Evolutionary conservation across 108 stramenopile genomes (phyloP), one percentile per base, ranked within the genome.

Genomic region (Nannochloropsis gaditana): DNA sequence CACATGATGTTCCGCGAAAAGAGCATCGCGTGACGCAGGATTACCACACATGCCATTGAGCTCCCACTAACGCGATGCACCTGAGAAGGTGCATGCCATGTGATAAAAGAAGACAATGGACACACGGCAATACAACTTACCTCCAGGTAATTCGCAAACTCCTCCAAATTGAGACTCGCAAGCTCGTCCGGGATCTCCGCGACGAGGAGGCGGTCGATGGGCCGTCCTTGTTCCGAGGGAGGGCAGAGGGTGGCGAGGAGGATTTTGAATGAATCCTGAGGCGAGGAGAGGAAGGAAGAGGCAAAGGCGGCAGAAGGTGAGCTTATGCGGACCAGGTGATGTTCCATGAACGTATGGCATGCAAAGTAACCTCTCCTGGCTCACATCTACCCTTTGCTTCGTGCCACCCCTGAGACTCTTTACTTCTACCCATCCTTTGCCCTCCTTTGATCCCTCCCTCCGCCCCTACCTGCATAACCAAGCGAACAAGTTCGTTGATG

Each of bases 141-240:
- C 89, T 89, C 83, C 21, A 89, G 89, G 85, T 86, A 80, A 5
- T 81, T 82, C 8, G 90, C 90, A 45, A 84, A 90, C 9, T 83
- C 84, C 9, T 45, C 83, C 43, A 90, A 43, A 41, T 90, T 89
- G 41, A 90, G 86, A 21, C 85, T 44, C 19, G 87, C 84, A 43
- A 90, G 45, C 9, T 85, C 50, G 47, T 79, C 79, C 10, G 31
- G 21, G 41, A 81, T 31, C 11, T 81, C 80, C 5, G 19, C 11
- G 9, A 11, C 31, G 80, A 81, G 80, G 5, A 41, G 41, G 80
- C 19, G 41, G 21, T 73, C 59, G 15, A 73, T 4, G 8, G 59
- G 59, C 6, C 59, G 59, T 2, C 59, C 59, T 4, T 73, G 59
- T 0, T 73, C 59, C 2, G 59, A 73, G 2, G 59, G 59, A n/a